These are phyloP conservation scores for Mrakia frigida DNA, from an alignment of 768 basidiomycete genomes.

Conservation along the genomic window DNA sequence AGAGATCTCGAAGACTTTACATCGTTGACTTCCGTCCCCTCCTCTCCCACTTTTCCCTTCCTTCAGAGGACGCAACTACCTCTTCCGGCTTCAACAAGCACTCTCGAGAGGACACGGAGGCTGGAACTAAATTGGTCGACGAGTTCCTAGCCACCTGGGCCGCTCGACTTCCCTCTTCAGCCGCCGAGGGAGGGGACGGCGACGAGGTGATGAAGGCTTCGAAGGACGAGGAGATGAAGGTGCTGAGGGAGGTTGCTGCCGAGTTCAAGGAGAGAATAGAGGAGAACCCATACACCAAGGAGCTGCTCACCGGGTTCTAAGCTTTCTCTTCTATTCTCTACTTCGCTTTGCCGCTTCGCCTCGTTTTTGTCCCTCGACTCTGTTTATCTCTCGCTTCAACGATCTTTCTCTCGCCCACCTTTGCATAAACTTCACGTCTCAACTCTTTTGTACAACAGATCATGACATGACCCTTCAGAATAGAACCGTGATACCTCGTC, in stretches of 20 bases:
- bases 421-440: not conserved
- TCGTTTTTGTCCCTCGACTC: slow-evolving; percentile 21
- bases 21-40: not conserved
- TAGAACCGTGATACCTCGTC: not conserved
- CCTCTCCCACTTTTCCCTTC: not conserved
- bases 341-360: slow-evolving; percentile 36
- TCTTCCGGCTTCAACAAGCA: slow-evolving; percentile 47
- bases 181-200: slow-evolving; percentile 35
- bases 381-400: too few relatives aligned
- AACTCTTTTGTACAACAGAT: slow-evolving; percentile 39
- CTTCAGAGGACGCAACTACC: slow-evolving; percentile 36
- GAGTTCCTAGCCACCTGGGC: slow-evolving; percentile 69
- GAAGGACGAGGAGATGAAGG: slow-evolving; percentile 49
- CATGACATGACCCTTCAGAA: not conserved
- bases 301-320: slow-evolving; percentile 39
- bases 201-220: slow-evolving; percentile 47
- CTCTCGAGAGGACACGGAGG: slow-evolving; percentile 60
- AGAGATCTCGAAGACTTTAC: not conserved
- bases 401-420: not conserved
- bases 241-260: slow-evolving; percentile 60
- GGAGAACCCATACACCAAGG: slow-evolving; percentile 61
- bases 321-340: not conserved
- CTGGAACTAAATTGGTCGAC: slow-evolving; percentile 75
- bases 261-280: slow-evolving; percentile 66
- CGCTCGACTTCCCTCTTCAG: slow-evolving; percentile 33